Percentiles rank a stretch among this genome's conserved stretches.
Evolutionary conservation across 495 filamentous ascomycete species (phyloP).

Genomic region (Tuber aestivum): DNA sequence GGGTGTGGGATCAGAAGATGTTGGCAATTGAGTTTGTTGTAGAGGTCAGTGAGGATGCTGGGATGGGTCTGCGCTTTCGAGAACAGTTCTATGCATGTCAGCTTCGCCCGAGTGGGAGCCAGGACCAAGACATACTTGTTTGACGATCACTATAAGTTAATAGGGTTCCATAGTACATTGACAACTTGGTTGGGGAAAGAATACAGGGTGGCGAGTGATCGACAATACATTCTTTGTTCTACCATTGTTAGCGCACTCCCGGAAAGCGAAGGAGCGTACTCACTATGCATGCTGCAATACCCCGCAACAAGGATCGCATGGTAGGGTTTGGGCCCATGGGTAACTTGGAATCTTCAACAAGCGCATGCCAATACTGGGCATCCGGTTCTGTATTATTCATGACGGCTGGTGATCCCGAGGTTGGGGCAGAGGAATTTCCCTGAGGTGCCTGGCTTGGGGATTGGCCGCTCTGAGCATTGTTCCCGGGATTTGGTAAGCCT

Average conservation of each 20-base stretch:
- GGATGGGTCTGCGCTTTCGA: constrained; percentile 22
- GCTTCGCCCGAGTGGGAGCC: not conserved
- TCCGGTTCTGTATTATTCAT: not conserved
- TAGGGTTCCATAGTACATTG: constrained; percentile 25
- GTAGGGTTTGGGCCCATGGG: constrained; percentile 21
- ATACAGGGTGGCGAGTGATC: constrained; percentile 23
- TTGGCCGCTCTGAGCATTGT: not conserved
- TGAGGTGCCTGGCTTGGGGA: not conserved
- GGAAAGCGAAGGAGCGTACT: not conserved
- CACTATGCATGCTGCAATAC: constrained; percentile 29
- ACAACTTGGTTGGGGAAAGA: constrained; percentile 25
- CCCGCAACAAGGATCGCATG: constrained; percentile 22
- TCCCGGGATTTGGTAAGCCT: not conserved
- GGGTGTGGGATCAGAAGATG: constrained; percentile 22
- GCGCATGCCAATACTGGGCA: constrained; percentile 17
- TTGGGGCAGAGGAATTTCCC: not conserved
- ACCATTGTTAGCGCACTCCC: not conserved
- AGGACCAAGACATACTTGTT: constrained; percentile 6
- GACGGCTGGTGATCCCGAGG: not conserved
- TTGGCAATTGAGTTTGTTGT: constrained; percentile 17
- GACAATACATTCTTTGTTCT: constrained; percentile 27
- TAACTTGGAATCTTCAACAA: constrained; percentile 16
- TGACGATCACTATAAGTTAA: constrained; percentile 21
- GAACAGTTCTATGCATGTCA: constrained; percentile 20
- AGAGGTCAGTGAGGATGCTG: constrained; percentile 10